These are phyloP conservation scores for Adansonia rubrostipa DNA, from an alignment of 441 rosid genomes.

Conservation along the genomic window DNA sequence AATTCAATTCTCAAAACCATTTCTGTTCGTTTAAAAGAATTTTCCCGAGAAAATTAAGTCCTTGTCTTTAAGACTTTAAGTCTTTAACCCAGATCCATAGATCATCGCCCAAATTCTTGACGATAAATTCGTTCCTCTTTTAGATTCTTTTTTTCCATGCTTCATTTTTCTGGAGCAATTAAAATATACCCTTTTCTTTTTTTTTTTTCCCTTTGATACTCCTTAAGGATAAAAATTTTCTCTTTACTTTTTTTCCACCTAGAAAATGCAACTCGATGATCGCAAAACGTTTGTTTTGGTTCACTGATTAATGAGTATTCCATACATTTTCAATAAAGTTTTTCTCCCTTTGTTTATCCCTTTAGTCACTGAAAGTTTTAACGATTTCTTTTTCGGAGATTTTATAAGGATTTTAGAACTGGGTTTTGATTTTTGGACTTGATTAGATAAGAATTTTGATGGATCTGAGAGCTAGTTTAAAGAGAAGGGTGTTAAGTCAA, in stretches of 20 bases:
- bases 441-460: constrained; percentile 24
- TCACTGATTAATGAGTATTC: constrained; percentile 33
- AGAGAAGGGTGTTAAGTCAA: constrained; percentile 31
- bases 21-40: constrained; percentile 18
- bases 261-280: constrained; percentile 33
- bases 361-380: not conserved
- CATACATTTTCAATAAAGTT: constrained; percentile 32
- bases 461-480: constrained; percentile 40
- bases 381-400: not conserved
- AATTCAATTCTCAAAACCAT: too few species aligned
- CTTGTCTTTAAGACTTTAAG: constrained; percentile 17
- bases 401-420: constrained; percentile 8
- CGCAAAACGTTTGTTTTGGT: constrained; percentile 12
- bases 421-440: constrained; percentile 21
- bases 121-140: constrained; percentile 31
- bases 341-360: constrained; percentile 9
- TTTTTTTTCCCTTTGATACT: not conserved
- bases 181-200: not conserved
- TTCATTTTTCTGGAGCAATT: not conserved
- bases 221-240: not conserved
- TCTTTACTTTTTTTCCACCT: not conserved
- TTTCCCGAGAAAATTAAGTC: constrained; percentile 35
- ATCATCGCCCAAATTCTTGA: constrained; percentile 35
- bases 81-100: constrained; percentile 39
- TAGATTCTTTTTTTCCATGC: constrained; percentile 26